Base-by-base conservation (phyloP, 1,139 yeast genomes). In the Nematodospora anomalae region DNA sequence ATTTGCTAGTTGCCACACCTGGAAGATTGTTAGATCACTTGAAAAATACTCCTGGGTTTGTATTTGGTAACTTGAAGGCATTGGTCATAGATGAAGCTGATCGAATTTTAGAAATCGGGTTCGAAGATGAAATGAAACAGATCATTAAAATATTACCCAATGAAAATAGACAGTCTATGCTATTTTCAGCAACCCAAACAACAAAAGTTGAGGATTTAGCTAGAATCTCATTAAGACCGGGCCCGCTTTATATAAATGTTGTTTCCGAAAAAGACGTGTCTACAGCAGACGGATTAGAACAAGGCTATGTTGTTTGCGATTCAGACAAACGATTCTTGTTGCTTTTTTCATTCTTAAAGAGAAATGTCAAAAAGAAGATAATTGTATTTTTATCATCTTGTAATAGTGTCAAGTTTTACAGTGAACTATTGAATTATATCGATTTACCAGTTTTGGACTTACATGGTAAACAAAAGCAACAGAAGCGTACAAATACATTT, bases 161-260 rank as follows among this genome's bases (percentile, higher is more conserved):
- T 47, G 95, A 89, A 48, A 90, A 85, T 50, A 83, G 99, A 66
- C 99, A 92, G 64, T 77, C 96, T 28, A 92, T 92, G 97, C 71
- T 92, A 50, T 92, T 94, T 60, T 89, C 97, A 11, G 98, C 99
- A 34, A 92, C 99, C 1, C 99, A 92, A 63, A 92, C 99, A 27
- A 92, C 97, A 31, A 94, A 94, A 68, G 98, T 92, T 45, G 97
- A 92, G 60, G 99, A 94, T 67, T 74, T 92, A 57, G 98, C 98
- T 15, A 79, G 99, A 64, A 92, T 94, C 37, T 92, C 98, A 4
- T 74, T 94, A 52, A 80, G 96, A 60, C 83, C 92, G 35, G 97
- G 97, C 29, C 99, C 98, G 13, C 75, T 94, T 44, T 94, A 90
- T 63, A 92, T 92, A 48, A 92, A 92, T 53, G 99, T 94, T 40